Evolutionary conservation across 352 stramenopile species (phyloP).

Genomic region (Pythium sp.): DNA sequence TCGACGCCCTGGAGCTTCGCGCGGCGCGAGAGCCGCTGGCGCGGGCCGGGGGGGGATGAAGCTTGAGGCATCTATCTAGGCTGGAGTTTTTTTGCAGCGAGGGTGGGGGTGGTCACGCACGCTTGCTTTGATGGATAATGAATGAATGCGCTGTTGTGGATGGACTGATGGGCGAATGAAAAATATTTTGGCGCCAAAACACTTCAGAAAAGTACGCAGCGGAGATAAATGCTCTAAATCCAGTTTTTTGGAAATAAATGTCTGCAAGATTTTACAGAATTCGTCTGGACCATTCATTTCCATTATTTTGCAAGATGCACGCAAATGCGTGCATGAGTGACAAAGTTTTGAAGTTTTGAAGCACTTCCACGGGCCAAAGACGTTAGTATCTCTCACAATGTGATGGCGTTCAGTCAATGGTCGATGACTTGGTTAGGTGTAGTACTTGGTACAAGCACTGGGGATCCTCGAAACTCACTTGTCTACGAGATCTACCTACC

Average conservation of each 20-base stretch:
- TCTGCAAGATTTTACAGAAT: neutral
- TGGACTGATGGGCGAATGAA: conserved; percentile 1
- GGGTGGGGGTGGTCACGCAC: no score
- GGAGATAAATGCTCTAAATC: neutral
- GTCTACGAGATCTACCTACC: no score
- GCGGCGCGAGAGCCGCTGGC: conserved; percentile 46
- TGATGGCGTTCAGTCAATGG: no score
- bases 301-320: no score
- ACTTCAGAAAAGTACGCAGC: neutral
- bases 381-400: no score
- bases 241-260: neutral
- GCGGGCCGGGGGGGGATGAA: neutral
- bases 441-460: no score
- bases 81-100: neutral
- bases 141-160: neutral
- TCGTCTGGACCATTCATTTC: neutral
- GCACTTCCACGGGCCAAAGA: no score
- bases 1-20: conserved; percentile 75
- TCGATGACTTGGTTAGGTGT: no score
- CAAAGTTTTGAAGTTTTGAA: no score
- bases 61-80: neutral
- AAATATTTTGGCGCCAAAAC: conserved; percentile 4
- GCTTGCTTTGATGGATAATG: neutral
- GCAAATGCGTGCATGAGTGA: no score
- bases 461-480: no score